Conservation (phyloP, 441 rosid species). For the Corymbia citriodora region DNA sequence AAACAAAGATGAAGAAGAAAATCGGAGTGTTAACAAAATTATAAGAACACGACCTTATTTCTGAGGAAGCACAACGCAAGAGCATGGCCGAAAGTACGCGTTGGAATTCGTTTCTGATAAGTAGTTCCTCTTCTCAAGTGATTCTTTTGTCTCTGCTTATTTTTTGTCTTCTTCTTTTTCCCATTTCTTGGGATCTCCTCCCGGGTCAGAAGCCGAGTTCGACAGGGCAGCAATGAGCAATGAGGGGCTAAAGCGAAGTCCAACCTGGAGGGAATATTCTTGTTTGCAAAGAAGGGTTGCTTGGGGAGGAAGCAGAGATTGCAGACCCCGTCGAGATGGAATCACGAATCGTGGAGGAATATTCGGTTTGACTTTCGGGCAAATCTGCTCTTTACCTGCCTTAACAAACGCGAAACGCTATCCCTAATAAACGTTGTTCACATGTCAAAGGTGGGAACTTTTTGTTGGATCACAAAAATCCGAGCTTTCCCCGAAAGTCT, state of each 20-base stretch:
- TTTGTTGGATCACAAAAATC: not conserved
- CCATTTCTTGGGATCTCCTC: not conserved
- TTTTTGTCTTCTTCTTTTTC: not conserved
- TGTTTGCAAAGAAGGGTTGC: not conserved
- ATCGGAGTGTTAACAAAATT: not conserved
- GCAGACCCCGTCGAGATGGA: not conserved
- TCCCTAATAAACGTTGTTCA: not conserved
- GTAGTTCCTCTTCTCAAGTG: not conserved
- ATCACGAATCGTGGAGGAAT: not conserved
- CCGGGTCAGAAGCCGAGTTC: not conserved
- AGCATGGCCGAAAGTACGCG: not conserved
- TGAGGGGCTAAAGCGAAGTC: not conserved
- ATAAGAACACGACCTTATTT: not conserved
- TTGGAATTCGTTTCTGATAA: not conserved
- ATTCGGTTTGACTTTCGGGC: not conserved
- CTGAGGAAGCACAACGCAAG: not conserved
- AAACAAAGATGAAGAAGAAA: not conserved
- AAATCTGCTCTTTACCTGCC: not conserved
- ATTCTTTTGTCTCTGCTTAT: not conserved
- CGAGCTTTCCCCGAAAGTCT: not conserved
- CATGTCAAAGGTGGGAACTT: not conserved
- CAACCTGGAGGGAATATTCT: not conserved
- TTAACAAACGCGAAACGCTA: not conserved
- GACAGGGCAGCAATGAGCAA: not conserved
- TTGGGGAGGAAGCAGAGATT: not conserved